Conservation (phyloP, 371 early-diverging fungal species). For the Choanephora cucurbitarum region DNA sequence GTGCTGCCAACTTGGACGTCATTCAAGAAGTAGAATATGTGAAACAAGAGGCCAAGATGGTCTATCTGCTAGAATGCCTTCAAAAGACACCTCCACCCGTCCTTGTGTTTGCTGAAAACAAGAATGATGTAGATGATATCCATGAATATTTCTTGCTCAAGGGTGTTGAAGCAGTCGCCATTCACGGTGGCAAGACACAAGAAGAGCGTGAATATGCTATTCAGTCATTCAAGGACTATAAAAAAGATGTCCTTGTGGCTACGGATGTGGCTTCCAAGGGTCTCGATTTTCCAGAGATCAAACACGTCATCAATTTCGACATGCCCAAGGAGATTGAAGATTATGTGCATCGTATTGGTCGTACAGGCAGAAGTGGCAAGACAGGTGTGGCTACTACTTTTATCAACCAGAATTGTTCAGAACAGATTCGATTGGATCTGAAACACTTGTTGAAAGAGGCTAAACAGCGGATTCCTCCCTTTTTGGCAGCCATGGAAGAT, state of each 20-base stretch:
- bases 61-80: constrained; percentile 86
- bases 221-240: constrained; percentile 74
- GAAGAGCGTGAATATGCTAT: constrained; percentile 85
- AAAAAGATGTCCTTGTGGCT: constrained; percentile 89
- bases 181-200: constrained; percentile 94
- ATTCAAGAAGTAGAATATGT: constrained; percentile 98
- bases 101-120: constrained; percentile 98
- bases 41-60: constrained; percentile 93
- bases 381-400: constrained; percentile 97
- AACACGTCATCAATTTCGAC: constrained; percentile 93
- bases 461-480: constrained; percentile 90
- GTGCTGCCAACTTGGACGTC: constrained; percentile 96
- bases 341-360: constrained; percentile 97
- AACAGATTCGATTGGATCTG: constrained; percentile 89
- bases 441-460: constrained; percentile 93
- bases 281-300: constrained; percentile 91
- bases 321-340: constrained; percentile 98
- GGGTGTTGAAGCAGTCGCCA: constrained; percentile 92
- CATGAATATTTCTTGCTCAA: constrained; percentile 92
- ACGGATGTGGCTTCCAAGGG: constrained; percentile 95
- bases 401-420: constrained; percentile 84
- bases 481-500: constrained; percentile 84
- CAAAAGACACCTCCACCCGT: constrained; percentile 97
- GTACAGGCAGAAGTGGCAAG: constrained; percentile 98
- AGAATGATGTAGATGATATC: constrained; percentile 99